phyloP scores from a whole-genome alignment of 257 asterid species.

The Catharanthus roseus region DNA sequence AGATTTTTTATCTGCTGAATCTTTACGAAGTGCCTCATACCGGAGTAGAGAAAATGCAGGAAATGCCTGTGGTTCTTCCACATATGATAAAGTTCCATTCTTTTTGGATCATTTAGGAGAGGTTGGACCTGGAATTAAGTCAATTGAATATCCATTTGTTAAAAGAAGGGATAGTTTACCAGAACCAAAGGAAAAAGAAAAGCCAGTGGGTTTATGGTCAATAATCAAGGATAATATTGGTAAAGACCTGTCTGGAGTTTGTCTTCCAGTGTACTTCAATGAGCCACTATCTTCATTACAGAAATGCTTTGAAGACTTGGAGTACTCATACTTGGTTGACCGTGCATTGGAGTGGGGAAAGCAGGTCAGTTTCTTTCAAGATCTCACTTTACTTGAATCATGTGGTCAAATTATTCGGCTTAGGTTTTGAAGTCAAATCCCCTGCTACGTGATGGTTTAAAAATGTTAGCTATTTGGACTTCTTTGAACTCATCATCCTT shows the following conservation, averaged over 20 bases:
- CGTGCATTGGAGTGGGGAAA: constrained; percentile 90
- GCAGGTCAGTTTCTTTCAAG: constrained; percentile 46
- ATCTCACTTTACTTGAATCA: constrained; percentile 13
- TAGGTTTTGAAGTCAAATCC: background rate
- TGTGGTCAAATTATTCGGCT: constrained; percentile 7
- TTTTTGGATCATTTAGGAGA: constrained; percentile 52
- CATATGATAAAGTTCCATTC: constrained; percentile 52
- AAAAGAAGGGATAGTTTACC: constrained; percentile 81
- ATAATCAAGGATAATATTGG: constrained; percentile 98
- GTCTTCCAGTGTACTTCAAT: constrained; percentile 97
- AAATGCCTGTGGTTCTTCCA: constrained; percentile 45
- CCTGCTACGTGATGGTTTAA: background rate
- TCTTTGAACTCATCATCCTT: background rate
- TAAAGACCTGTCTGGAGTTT: constrained; percentile 97
- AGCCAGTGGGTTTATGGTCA: constrained; percentile 95
- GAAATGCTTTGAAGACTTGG: constrained; percentile 97
- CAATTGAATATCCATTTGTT: constrained; percentile 59
- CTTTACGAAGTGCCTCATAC: constrained; percentile 82
- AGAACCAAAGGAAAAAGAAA: constrained; percentile 94
- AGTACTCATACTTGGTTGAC: constrained; percentile 90
- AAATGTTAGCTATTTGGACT: background rate
- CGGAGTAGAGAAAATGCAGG: constrained; percentile 75
- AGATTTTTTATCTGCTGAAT: constrained; percentile 81
- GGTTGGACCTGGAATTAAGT: constrained; percentile 47
- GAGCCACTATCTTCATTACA: constrained; percentile 97